Evolutionary conservation across 2,329 filamentous ascomycete genomes (phyloP), one percentile per base, ranked within the genome.

Genomic region (Botrytis hyacinthi): DNA sequence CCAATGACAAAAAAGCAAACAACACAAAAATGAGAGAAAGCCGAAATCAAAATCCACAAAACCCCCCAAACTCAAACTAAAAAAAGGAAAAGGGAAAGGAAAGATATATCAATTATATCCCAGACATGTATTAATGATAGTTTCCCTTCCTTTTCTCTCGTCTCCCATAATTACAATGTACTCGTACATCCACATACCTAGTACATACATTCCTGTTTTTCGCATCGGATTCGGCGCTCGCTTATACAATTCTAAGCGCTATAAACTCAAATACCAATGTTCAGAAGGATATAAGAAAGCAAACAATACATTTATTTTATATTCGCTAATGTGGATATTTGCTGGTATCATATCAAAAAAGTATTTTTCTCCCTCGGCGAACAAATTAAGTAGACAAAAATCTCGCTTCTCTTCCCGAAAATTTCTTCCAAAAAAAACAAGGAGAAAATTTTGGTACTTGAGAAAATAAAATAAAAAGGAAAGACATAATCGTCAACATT

Each of bases 401-500:
- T 68, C 35, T 54, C n/a, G 26, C 37, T 54, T 54, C 35, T 42
- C 46, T 68, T 54, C 12, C 6, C 22, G 32, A 51, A 37, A 26
- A 1, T 16, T 14, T 14, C 44, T 16, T 29, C 26, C 37, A n/a
- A 29, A 44, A 42, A 29, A 42, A 5, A 42, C 9, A 16, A 42
- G 18, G n/a, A 22, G 8, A 16, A 29, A 5, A 63, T 42, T 63
- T 42, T n/a, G 18, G 37, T 29, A 42, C 29, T 20, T n/a, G 5
- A 42, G 32, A 48, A 71, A 18, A 42, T 7, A 10, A 29, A 20
- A 63, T 16, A 42, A 22, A 62, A 63, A 51, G 12, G 20, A 63
- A 63, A 37, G 18, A 63, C 40, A 59, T 68, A 46, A 29, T 72
- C 51, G 63, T 72, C 71, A 72, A 60, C n/a, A 68, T 72, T 69